Evolutionary conservation across 75 land plant genomes (phyloP).

Genomic region (Pinus albicaulis): DNA sequence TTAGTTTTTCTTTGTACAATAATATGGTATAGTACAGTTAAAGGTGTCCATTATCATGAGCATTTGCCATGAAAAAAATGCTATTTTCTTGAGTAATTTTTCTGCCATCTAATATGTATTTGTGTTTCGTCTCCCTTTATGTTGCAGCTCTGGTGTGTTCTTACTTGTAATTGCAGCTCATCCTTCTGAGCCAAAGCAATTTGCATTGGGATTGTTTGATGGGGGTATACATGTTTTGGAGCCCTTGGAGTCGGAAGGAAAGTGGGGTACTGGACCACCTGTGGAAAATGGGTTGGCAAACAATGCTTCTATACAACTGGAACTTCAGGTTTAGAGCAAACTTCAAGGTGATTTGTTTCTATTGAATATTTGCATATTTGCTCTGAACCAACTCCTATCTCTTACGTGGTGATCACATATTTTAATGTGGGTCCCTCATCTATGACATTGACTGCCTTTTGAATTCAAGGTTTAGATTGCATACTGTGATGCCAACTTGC

Average conservation of each 20-base stretch:
- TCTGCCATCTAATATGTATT: background rate
- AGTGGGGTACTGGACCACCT: constrained; percentile 65
- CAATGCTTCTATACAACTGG: constrained; percentile 37
- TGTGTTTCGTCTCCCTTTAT: background rate
- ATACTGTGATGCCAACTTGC: no score
- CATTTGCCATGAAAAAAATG: background rate
- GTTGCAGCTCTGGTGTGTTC: constrained; percentile 40
- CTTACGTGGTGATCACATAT: no score
- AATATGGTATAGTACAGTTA: background rate
- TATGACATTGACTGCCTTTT: no score
- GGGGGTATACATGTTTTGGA: constrained; percentile 68
- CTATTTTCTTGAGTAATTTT: background rate
- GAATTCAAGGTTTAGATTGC: no score
- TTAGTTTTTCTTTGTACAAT: background rate
- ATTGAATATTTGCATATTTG: no score
- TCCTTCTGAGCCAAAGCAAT: constrained; percentile 61
- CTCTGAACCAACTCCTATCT: no score
- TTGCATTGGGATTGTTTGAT: constrained; percentile 64
- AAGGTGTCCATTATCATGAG: background rate
- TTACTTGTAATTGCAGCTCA: constrained; percentile 75
- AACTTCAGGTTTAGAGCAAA: constrained; percentile 59
- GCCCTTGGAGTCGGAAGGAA: constrained; percentile 63
- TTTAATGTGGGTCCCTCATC: no score
- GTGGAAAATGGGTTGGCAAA: constrained; percentile 57
- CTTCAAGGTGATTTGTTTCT: constrained; percentile 38